These are phyloP conservation scores for Atkinsonella hypoxylon DNA, from an alignment of 2,329 filamentous ascomycete genomes.

Conservation along the genomic window DNA sequence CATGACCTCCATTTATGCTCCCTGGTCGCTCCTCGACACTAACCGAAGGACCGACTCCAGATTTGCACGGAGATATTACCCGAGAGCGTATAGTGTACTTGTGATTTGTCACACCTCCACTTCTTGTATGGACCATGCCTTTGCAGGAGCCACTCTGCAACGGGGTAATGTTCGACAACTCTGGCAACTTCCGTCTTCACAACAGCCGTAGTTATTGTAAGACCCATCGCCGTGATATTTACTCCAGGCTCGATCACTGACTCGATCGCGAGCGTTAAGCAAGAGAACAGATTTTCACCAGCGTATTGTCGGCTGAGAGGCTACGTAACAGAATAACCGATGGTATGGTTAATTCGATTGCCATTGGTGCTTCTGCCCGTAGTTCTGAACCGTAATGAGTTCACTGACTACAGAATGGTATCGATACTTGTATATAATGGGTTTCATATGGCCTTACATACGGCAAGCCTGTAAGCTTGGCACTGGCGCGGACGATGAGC, in stretches of 20 bases:
- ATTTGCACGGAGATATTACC: not conserved
- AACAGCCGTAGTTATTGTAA: slow-evolving; percentile 3
- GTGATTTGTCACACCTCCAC: not conserved
- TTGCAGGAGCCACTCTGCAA: not conserved
- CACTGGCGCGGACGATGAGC: not conserved
- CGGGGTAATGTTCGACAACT: not conserved
- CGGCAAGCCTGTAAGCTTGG: not conserved
- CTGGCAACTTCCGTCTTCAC: not conserved
- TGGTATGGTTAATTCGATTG: not conserved
- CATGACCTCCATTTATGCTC: slow-evolving; percentile 1
- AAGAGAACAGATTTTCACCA: slow-evolving; percentile 6
- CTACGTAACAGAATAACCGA: slow-evolving; percentile 8
- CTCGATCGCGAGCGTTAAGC: slow-evolving; percentile 24
- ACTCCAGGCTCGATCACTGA: slow-evolving; percentile 26
- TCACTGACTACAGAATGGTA: not conserved
- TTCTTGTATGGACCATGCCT: not conserved
- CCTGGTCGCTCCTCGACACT: not conserved
- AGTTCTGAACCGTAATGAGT: no score
- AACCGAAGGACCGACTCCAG: slow-evolving; percentile 3
- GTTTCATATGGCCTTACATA: not conserved
- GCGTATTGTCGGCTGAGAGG: slow-evolving; percentile 4
- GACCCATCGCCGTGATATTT: not conserved
- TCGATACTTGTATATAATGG: not conserved
- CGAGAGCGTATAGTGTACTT: slow-evolving; percentile 2
- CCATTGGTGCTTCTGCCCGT: no score